Conservation (phyloP, 768 basidiomycete species). For the Kwoniella dendrophila region DNA sequence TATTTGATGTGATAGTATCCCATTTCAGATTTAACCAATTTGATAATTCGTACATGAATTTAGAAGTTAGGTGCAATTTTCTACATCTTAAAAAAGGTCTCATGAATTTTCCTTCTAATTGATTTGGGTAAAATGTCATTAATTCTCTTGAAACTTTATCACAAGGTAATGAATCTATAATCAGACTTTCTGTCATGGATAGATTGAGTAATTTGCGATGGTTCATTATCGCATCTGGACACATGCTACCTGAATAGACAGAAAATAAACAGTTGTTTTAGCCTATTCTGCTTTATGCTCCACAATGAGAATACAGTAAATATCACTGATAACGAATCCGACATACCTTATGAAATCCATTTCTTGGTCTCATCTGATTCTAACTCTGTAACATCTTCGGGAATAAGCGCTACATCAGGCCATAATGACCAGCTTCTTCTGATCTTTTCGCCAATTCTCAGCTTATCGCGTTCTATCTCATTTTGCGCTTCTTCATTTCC, state of each 20-base stretch:
- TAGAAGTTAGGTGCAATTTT: background rate
- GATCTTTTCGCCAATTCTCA: background rate
- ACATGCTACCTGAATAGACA: background rate
- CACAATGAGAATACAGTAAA: too few relatives aligned
- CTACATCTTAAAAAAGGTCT: background rate
- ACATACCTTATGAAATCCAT: too few relatives aligned
- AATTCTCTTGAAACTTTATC: background rate
- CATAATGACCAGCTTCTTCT: background rate
- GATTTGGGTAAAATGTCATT: background rate
- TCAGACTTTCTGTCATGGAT: background rate
- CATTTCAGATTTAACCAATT: background rate
- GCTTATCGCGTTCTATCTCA: background rate
- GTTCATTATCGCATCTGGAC: background rate
- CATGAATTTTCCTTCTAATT: background rate
- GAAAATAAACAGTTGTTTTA: too few relatives aligned
- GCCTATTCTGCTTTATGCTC: too few relatives aligned
- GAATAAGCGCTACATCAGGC: conserved; percentile 2
- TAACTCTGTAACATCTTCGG: background rate
- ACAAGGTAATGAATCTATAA: background rate
- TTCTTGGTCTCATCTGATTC: too few relatives aligned
- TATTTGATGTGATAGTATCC: conserved; percentile 2
- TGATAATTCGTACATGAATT: conserved; percentile 7
- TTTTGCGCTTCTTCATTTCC: background rate
- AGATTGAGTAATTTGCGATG: background rate
- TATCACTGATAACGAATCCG: too few relatives aligned